Percentiles rank a stretch among this genome's conserved stretches.
Evolutionary conservation across 2,329 filamentous ascomycete species (phyloP).

Genomic region (Diaporthe australafricana): DNA sequence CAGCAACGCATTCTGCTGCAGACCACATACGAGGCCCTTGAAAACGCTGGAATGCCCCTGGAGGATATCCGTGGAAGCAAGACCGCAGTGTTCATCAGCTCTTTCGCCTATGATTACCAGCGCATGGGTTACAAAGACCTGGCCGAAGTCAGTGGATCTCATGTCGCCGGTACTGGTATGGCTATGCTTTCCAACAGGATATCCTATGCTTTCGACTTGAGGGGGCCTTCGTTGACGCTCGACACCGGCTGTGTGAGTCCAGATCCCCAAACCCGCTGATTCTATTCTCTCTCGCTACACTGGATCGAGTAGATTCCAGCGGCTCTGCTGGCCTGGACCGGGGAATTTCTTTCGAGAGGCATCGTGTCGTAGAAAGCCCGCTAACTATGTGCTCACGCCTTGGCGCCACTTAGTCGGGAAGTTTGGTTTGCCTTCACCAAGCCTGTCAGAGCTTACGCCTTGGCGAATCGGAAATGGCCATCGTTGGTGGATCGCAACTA

Average conservation of each 20-base stretch:
- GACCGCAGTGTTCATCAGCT: slow-evolving; percentile 48
- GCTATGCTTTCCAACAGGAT: slow-evolving; percentile 43
- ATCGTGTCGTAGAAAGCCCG: not conserved
- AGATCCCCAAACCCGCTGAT: too few species aligned
- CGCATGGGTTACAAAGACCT: slow-evolving; percentile 39
- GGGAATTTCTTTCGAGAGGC: too few species aligned
- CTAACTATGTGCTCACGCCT: not conserved
- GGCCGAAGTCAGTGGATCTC: slow-evolving; percentile 37
- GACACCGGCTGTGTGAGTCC: slow-evolving; percentile 48
- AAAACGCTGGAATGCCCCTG: slow-evolving; percentile 47
- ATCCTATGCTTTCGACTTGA: slow-evolving; percentile 45
- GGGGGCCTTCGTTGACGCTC: slow-evolving; percentile 45
- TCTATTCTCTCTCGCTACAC: too few species aligned
- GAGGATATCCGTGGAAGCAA: slow-evolving; percentile 45
- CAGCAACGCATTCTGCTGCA: slow-evolving; percentile 48
- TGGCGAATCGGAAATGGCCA: slow-evolving; percentile 44
- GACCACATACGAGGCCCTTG: slow-evolving; percentile 49
- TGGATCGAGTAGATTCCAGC: too few species aligned
- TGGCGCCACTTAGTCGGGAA: slow-evolving; percentile 40
- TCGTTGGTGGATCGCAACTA: slow-evolving; percentile 44
- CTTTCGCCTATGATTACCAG: slow-evolving; percentile 40
- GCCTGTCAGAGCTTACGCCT: slow-evolving; percentile 46
- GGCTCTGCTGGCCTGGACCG: too few species aligned
- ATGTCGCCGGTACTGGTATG: slow-evolving; percentile 37
- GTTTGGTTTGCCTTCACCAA: slow-evolving; percentile 46